These are phyloP conservation scores for Zymoseptoria ardabiliae DNA, from an alignment of 2,329 filamentous ascomycete genomes.

Conservation along the genomic window DNA sequence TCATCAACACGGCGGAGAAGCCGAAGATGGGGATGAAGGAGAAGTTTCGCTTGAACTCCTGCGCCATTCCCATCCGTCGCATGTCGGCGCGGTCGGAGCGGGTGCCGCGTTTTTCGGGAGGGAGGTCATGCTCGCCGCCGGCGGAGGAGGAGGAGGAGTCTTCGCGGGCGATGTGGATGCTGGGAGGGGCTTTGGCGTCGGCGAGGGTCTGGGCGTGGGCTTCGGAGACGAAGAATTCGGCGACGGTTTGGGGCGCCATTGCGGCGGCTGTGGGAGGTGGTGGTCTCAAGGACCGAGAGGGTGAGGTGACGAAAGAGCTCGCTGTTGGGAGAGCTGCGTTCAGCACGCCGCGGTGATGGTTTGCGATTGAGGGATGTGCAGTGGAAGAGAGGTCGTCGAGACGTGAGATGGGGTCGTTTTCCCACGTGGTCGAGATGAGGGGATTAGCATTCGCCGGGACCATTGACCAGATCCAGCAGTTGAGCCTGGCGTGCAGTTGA, in stretches of 20 bases:
- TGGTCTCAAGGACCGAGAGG: too few species aligned
- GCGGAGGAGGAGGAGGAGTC: constrained; percentile 4
- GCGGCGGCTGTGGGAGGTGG: background rate
- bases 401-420: background rate
- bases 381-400: too few species aligned
- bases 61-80: constrained; percentile 16
- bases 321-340: too few species aligned
- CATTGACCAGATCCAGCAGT: too few species aligned
- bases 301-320: too few species aligned
- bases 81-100: constrained; percentile 15
- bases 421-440: background rate
- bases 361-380: too few species aligned
- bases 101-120: constrained; percentile 18
- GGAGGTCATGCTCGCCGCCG: constrained; percentile 11
- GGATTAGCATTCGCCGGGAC: background rate
- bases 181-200: constrained; percentile 4
- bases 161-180: background rate
- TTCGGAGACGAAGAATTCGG: constrained; percentile 7
- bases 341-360: too few species aligned
- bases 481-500: too few species aligned
- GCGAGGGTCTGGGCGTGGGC: too few species aligned
- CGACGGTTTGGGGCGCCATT: constrained; percentile 8
- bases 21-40: constrained; percentile 22
- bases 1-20: constrained; percentile 25
- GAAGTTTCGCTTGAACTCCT: constrained; percentile 17